Evolutionary conservation across 257 asterid species (phyloP).

Genomic region (Salvia splendens): DNA sequence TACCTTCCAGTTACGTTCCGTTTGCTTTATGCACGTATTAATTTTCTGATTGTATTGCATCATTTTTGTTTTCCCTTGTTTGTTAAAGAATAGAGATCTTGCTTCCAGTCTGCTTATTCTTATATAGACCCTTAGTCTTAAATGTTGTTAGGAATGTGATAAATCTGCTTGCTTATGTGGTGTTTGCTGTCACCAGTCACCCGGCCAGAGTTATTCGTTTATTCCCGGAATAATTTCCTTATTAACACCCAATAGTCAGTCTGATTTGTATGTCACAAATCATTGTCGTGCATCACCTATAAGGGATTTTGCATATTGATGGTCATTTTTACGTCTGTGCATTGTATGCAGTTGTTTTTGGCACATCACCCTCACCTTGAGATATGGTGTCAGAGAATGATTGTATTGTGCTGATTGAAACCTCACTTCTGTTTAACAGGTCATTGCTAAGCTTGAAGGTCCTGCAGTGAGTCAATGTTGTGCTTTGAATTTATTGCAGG

Average conservation of each 20-base stretch:
- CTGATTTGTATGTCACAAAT: neutral
- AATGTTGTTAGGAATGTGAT: too few species aligned
- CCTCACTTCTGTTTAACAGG: slow-evolving; percentile 59
- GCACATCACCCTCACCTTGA: slow-evolving; percentile 23
- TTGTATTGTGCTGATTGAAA: slow-evolving; percentile 33
- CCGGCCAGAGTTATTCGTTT: too few species aligned
- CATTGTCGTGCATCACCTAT: slow-evolving; percentile 1
- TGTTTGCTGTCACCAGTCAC: too few species aligned
- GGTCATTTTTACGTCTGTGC: neutral
- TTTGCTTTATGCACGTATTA: slow-evolving; percentile 24
- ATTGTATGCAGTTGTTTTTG: neutral
- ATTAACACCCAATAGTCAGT: too few species aligned
- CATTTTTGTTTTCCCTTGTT: slow-evolving; percentile 11
- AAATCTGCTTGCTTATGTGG: too few species aligned
- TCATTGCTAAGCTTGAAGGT: slow-evolving; percentile 98
- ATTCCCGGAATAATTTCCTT: too few species aligned
- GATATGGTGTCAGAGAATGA: slow-evolving; percentile 9
- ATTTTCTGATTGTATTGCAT: slow-evolving; percentile 4
- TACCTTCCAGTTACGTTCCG: slow-evolving; percentile 20
- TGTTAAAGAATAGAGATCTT: slow-evolving; percentile 17
- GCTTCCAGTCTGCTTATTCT: slow-evolving; percentile 12
- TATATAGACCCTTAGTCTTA: too few species aligned
- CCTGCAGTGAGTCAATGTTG: slow-evolving; percentile 95
- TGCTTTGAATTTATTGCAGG: slow-evolving; percentile 96
- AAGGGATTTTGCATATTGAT: slow-evolving; percentile 11